Conservation (phyloP, 2,329 filamentous ascomycete species). For the Eutypa lata region DNA sequence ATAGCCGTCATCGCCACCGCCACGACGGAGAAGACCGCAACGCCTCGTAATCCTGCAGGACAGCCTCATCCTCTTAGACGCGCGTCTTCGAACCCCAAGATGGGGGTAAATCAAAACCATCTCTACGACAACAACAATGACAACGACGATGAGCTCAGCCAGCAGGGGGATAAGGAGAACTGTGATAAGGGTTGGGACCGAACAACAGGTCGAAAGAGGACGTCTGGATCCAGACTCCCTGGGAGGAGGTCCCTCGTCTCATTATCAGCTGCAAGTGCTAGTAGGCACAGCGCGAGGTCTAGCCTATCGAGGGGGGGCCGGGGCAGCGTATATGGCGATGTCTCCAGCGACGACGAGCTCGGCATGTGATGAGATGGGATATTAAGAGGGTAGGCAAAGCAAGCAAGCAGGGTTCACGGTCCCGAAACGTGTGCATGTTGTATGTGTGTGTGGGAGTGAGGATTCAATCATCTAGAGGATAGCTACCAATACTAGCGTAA, state of each 20-base stretch:
- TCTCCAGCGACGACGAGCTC: slow-evolving; percentile 23
- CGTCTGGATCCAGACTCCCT: not conserved
- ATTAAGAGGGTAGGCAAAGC: too few species aligned
- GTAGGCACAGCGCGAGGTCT: slow-evolving; percentile 7
- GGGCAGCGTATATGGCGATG: slow-evolving; percentile 7
- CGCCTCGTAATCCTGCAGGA: too few species aligned
- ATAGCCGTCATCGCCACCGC: too few species aligned
- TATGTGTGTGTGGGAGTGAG: too few species aligned
- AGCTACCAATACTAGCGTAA: too few species aligned
- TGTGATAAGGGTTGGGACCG: not conserved
- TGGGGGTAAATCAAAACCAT: too few species aligned
- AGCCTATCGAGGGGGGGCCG: slow-evolving; percentile 7
- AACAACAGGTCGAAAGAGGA: not conserved
- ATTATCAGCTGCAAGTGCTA: not conserved
- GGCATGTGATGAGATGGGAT: slow-evolving; percentile 13
- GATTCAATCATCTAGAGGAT: too few species aligned
- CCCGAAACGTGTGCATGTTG: not conserved
- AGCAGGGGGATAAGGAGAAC: slow-evolving; percentile 17
- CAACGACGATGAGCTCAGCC: slow-evolving; percentile 6
- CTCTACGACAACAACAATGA: too few species aligned
- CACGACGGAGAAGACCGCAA: not conserved
- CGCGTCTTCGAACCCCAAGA: too few species aligned
- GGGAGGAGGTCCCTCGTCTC: slow-evolving; percentile 2
- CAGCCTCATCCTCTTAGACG: too few species aligned
- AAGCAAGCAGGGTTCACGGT: not conserved